Base-by-base conservation (phyloP, 2,329 filamentous ascomycete genomes). In the Taxawa tesnikishii region DNA sequence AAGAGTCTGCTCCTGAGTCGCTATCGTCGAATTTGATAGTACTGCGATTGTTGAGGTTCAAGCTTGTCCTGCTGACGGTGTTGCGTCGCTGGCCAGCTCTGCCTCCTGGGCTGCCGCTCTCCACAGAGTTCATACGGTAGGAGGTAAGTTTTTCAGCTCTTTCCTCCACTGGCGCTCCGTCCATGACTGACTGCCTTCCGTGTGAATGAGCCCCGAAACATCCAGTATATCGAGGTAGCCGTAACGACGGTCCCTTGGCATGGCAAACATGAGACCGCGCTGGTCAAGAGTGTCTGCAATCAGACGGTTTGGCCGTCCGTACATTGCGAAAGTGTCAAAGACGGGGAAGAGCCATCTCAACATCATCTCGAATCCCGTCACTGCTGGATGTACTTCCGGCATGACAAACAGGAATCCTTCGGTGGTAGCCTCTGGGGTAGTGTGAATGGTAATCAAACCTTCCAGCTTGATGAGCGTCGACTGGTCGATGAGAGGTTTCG, bases 331-430 rank as follows among this genome's bases (percentile, higher is more conserved):
- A 0, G 83, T 83, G 53, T 98, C 90, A 65, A 83, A 98, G 0
- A 85, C 83, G 0, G 90, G 90, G 53, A 98, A 92, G 9, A 98
- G 65, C 60, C 83, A 94, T 28, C 84, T 75, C 19, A 98, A 66
- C 68, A 98, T 79, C 68, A 92, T 94, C 55, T 96, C 90, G 45
- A 96, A 94, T 0, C 90, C 90, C 33, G 75, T 82, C 9, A 98
- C 81, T 12, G 84, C 87, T n/a, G 88, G 79, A 48, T 83, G 84
- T 2, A 80, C 73, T 55, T 98, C 90, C 4, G 90, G 90, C 87
- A 98, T 94, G 44, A 96, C 78, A 50, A 98, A 98, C 4, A 98
- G 83, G 47, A 94, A 94, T 0, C 90, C 90, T 53, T 98, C 90
- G 0, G 80, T 81, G 3, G 75, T 75, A 0, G 79, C 78, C 15